Conservation (phyloP, 345 rosid genomes). For the Capsella bursapastoris region DNA sequence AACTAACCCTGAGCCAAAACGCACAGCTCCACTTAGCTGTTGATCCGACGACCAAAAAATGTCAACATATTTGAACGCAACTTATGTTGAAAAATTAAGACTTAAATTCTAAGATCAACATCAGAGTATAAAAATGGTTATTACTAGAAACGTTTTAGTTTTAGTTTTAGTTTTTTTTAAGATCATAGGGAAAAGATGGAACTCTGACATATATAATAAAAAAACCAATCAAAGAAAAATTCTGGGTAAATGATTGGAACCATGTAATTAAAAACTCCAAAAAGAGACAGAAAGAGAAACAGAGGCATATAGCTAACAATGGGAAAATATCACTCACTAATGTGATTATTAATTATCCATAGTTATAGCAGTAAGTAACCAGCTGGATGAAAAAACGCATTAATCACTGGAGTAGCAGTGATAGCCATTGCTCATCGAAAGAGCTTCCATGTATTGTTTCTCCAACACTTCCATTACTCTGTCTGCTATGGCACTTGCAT, state of each 20-base stretch:
- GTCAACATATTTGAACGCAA: neutral
- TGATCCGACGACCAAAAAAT: neutral
- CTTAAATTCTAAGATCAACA: too few species aligned
- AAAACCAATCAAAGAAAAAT: neutral
- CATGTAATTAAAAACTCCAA: neutral
- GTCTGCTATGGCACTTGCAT: slow-evolving; percentile 79
- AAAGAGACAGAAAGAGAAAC: too few species aligned
- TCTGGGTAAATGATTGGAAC: too few species aligned
- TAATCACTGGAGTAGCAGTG: slow-evolving; percentile 40
- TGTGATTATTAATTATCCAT: slow-evolving; percentile 27
- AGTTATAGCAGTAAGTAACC: neutral
- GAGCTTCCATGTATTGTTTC: slow-evolving; percentile 57
- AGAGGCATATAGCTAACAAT: too few species aligned
- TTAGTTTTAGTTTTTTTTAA: too few species aligned
- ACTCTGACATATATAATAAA: slow-evolving; percentile 10
- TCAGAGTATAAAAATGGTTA: too few species aligned
- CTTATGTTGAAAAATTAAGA: too few species aligned
- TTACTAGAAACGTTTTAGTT: neutral
- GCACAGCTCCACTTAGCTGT: neutral
- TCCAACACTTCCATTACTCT: slow-evolving; percentile 76
- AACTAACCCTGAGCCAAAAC: neutral
- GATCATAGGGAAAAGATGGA: neutral
- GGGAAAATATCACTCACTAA: slow-evolving; percentile 21
- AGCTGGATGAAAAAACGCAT: slow-evolving; percentile 20
- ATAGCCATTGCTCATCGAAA: slow-evolving; percentile 44